These are phyloP conservation scores for Barbarea vulgaris DNA, from an alignment of 345 rosid genomes.

Conservation along the genomic window DNA sequence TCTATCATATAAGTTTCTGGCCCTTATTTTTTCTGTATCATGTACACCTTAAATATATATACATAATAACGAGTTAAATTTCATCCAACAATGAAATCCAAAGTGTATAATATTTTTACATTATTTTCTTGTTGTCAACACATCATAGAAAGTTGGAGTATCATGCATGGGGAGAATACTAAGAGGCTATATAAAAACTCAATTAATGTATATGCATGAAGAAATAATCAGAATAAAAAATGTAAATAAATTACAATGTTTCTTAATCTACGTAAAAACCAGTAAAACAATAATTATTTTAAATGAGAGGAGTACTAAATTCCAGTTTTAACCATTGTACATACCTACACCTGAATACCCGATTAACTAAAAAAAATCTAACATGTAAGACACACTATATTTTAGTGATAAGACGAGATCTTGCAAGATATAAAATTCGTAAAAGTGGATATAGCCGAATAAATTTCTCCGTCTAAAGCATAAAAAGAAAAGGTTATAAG, in stretches of 20 bases:
- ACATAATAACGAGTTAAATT: background rate
- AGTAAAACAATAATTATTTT: too few relatives aligned
- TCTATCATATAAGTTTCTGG: background rate
- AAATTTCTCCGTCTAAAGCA: conserved; percentile 26
- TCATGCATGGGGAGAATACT: too few relatives aligned
- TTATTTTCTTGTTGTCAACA: background rate
- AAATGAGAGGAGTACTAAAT: too few relatives aligned
- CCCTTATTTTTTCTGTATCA: background rate
- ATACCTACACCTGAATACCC: background rate
- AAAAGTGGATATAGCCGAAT: conserved; percentile 5
- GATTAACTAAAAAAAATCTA: background rate
- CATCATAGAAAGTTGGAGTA: too few relatives aligned
- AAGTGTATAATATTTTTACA: background rate
- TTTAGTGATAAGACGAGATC: conserved; percentile 23
- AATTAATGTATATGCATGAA: too few relatives aligned
- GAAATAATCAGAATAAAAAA: too few relatives aligned
- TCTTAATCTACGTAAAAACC: too few relatives aligned
- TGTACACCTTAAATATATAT: too few relatives aligned
- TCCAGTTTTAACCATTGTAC: background rate
- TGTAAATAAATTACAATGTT: too few relatives aligned
- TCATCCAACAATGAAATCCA: background rate
- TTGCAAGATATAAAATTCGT: conserved; percentile 4
- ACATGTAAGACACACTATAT: conserved; percentile 9
- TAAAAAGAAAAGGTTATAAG: conserved; percentile 6
- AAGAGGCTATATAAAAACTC: too few relatives aligned